Conservation (phyloP, 2,329 filamentous ascomycete genomes). For the Thelonectria blattea region DNA sequence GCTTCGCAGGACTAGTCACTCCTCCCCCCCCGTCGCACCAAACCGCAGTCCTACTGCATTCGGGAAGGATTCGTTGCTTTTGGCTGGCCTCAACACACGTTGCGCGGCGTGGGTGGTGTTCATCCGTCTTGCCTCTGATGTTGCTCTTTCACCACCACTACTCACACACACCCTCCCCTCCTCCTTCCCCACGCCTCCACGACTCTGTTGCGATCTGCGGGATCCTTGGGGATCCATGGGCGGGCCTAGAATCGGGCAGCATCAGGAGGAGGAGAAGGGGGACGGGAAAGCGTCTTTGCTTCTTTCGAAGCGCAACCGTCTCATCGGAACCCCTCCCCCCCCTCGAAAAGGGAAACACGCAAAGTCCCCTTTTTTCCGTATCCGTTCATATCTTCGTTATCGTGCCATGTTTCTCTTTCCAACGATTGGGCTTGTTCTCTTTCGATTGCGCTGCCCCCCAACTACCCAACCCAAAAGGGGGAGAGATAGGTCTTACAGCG, state of each 20-base stretch:
- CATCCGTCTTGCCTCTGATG: not conserved
- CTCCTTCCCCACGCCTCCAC: conserved; percentile 12
- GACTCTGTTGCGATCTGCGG: not conserved
- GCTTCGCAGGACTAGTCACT: too few relatives aligned
- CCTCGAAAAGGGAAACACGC: not conserved
- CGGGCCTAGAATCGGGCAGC: not conserved
- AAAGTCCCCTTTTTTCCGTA: not conserved
- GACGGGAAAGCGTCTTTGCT: too few relatives aligned
- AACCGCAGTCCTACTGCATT: not conserved
- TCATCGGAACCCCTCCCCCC: too few relatives aligned
- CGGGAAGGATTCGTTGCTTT: too few relatives aligned
- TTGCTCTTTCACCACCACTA: conserved; percentile 3
- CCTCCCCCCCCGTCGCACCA: not conserved
- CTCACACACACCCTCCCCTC: conserved; percentile 8
- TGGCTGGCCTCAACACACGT: not conserved
- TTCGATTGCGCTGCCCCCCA: too few relatives aligned
- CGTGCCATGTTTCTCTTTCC: not conserved
- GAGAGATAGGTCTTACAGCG: too few relatives aligned
- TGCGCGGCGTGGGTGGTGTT: conserved; percentile 17
- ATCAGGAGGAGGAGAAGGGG: too few relatives aligned
- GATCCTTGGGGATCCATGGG: not conserved
- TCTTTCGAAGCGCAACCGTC: not conserved
- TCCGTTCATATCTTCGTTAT: not conserved
- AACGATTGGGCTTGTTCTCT: not conserved
- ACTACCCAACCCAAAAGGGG: too few relatives aligned